A percentile compares a stretch with the other conserved stretches of the same genome.
Conservation (phyloP, 306 rosid species). For the Vigna unguiculata region DNA sequence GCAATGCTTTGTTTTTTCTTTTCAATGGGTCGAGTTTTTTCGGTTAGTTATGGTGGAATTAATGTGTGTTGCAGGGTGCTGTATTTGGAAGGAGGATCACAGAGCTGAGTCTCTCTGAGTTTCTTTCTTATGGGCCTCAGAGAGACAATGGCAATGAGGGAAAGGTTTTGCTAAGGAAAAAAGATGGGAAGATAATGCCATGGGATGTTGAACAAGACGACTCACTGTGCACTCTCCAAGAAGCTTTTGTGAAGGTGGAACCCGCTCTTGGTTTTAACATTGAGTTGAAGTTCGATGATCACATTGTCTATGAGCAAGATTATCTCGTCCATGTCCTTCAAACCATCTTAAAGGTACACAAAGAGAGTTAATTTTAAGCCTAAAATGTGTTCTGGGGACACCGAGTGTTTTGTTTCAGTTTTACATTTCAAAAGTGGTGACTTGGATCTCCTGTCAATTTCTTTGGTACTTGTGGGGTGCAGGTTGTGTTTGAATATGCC, state of each 20-base stretch:
- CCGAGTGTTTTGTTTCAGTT: neutral
- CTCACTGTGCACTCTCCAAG: constrained; percentile 73
- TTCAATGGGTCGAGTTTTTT: too few relatives aligned
- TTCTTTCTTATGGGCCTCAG: constrained; percentile 77
- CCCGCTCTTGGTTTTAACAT: constrained; percentile 74
- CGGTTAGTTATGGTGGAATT: neutral
- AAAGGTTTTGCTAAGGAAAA: constrained; percentile 62
- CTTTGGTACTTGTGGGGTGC: constrained; percentile 10
- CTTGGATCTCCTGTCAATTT: neutral
- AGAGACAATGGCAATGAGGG: constrained; percentile 59
- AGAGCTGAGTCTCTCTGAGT: constrained; percentile 60
- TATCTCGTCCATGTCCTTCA: constrained; percentile 62
- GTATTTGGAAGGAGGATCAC: constrained; percentile 67
- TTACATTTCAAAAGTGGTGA: neutral
- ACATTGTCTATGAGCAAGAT: constrained; percentile 57
- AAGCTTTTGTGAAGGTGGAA: constrained; percentile 63
- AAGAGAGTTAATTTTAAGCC: neutral
- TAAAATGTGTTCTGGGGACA: too few relatives aligned
- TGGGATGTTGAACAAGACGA: constrained; percentile 87
- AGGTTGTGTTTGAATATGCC: constrained; percentile 69
- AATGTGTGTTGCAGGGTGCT: constrained; percentile 56
- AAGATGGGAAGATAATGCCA: constrained; percentile 56
- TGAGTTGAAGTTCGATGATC: constrained; percentile 84
- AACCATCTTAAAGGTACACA: constrained; percentile 55
- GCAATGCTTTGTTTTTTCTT: neutral